Base-by-base conservation (phyloP, 169 alveolate species). In the Plasmodium berghei region DNA sequence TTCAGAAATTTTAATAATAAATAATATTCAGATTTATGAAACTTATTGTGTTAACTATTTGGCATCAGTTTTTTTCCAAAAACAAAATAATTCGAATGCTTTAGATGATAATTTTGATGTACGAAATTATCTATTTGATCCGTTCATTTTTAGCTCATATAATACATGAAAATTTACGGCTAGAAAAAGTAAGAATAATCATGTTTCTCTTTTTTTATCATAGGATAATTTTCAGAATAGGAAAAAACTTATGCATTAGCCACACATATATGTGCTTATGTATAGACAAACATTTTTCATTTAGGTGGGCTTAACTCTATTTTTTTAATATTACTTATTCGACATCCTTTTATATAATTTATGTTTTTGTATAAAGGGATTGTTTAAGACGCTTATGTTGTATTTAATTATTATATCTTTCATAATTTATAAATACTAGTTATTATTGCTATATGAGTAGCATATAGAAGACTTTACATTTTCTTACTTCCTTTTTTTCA, bases 41-140 rank as follows among this genome's bases (percentile, higher is more conserved):
- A 83, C 90, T 4, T 83, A 83, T 56, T 83, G 90, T 22, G 85
- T 83, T 26, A 83, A 83, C 58, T 83, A 83, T 46, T 83, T 83
- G 73, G 90, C 90, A n/a, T 83, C 90, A 8, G 90, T 83, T 24
- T 83, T 83, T 55, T 83, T 83, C 40, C 90, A 83, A 61, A 83
- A 24, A 20, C 54, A 83, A 12, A 59, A 46, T 48, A 40, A 70
- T 10, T 28, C 73, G 8, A 42, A 56, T 54, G 40, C 85, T 5
- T 5, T 83, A 2, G 49, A 71, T 55, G 86, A 83, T 20, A n/a
- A n/a, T 22, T 83, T 83, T 34, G 90, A 83, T 48, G 83, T 83
- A 0, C 52, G 90, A 18, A 83, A 83, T 64, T 83, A 83, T 28
- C 49, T 83, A 10, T 83, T 83, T 59, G 90, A 83, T 22, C 90